Base-by-base conservation (phyloP, 2,329 filamentous ascomycete species). In the Elsinoe batatas region DNA sequence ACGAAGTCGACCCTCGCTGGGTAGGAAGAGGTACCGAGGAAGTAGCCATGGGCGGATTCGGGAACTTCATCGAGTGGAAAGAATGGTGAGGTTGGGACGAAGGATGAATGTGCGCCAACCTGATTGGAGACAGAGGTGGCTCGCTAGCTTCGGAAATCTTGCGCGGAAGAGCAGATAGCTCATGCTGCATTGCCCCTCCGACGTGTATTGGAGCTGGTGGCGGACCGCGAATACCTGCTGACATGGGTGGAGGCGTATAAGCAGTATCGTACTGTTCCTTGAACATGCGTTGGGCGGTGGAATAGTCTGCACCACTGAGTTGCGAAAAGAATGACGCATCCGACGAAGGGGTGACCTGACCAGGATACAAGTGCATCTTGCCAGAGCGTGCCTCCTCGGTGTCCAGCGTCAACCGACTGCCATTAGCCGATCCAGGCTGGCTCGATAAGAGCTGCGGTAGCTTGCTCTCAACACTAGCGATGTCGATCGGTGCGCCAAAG, bases 401-500 rank as follows among this genome's bases (percentile, higher is more conserved):
- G 17, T 37, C 38, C 11, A 72, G 0, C 71, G 71, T 20, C 69
- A 63, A 22, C 70, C 67, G 13, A 68, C 67, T 11, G 74, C 69
- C 2, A 79, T 77, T 17, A 72, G 33, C 18, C 2, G 53, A 47
- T 1, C 40, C 33, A 17, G 22, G 17, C 30, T 42, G 30, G 22
- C 57, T 60, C 13, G 47, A 36, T 11, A 57, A 53, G 8, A 53
- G 50, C 58, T 33, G 50, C 40, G 37, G 54, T 43, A 50, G 22
- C 17, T 13, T 17, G 46, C 32, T 56, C 30, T 57, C 59, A 8
- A 57, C 54, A 11, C 58, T 56, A 1, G 60, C 77, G 68, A 62
- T 68, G 61, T 85, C 82, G 0, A 86, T 79, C 15, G 81, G 76
- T 44, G 84, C 77, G 17, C 86, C 85, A 66, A 97, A 98, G 47